A percentile compares a stretch with the other conserved stretches of the same genome.
These are phyloP conservation scores for Trichoderma sp. DNA, from an alignment of 2,329 filamentous ascomycete species.

Conservation along the genomic window DNA sequence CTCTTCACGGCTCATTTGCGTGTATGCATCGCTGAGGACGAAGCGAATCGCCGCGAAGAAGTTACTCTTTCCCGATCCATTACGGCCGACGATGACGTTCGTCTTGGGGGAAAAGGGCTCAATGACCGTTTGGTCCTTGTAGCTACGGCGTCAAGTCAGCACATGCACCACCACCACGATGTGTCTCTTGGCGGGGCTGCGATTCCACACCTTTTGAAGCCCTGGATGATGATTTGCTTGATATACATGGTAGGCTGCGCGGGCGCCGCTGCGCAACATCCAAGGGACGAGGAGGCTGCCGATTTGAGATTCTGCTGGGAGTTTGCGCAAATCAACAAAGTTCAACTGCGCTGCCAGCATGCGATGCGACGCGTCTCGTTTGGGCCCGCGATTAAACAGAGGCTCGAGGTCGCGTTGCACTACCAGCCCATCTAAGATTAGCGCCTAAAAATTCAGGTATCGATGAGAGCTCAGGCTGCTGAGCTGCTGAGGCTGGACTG, in stretches of 20 bases:
- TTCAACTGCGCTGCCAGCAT: slow-evolving; percentile 13
- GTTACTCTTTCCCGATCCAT: slow-evolving; percentile 99
- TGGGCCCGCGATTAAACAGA: slow-evolving; percentile 28
- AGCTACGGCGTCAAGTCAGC: slow-evolving; percentile 58
- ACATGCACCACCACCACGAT: neutral
- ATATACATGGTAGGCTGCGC: slow-evolving; percentile 77
- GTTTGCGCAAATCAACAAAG: slow-evolving; percentile 25
- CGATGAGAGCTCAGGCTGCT: neutral
- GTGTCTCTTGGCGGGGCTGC: slow-evolving; percentile 25
- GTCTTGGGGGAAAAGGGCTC: slow-evolving; percentile 97
- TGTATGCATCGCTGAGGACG: slow-evolving; percentile 96
- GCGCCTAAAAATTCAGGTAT: slow-evolving; percentile 35
- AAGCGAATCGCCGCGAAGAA: slow-evolving; percentile 99
- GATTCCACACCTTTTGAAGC: slow-evolving; percentile 86
- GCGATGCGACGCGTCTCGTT: slow-evolving; percentile 32
- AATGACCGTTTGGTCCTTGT: slow-evolving; percentile 99
- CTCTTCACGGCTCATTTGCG: slow-evolving; percentile 92
- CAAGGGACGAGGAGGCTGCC: slow-evolving; percentile 35
- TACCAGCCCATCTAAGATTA: slow-evolving; percentile 31
- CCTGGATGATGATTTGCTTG: slow-evolving; percentile 99
- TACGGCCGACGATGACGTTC: slow-evolving; percentile 98
- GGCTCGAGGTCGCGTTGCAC: slow-evolving; percentile 34
- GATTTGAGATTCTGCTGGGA: slow-evolving; percentile 31
- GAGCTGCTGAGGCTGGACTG: neutral
- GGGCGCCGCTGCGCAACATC: slow-evolving; percentile 47